Conservation (phyloP, 352 stramenopile genomes). For the Phytophthora ramorum region DNA sequence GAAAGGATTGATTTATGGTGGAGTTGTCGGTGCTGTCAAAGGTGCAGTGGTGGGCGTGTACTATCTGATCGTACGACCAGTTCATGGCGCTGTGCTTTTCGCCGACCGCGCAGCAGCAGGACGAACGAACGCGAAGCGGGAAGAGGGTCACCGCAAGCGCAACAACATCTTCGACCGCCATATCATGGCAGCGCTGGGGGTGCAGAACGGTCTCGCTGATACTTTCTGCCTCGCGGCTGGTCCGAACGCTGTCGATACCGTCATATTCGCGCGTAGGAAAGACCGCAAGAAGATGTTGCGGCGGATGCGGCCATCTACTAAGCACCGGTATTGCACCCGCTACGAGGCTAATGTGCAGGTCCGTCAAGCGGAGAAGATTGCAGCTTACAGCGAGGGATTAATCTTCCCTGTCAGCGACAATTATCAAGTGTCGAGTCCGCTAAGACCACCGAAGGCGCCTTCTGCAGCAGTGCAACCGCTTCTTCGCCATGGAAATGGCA, state of each 20-base stretch:
- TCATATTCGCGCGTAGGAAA: slow-evolving; percentile 36
- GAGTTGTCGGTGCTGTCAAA: slow-evolving; percentile 35
- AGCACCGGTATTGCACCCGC: slow-evolving; percentile 20
- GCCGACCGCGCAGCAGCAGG: slow-evolving; percentile 55
- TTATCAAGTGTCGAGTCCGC: slow-evolving; percentile 1
- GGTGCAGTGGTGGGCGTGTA: slow-evolving; percentile 35
- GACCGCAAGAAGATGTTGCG: slow-evolving; percentile 33
- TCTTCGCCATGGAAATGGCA: slow-evolving; percentile 31
- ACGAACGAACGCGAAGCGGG: slow-evolving; percentile 45
- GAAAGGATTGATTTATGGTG: slow-evolving; percentile 35
- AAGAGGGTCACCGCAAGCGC: slow-evolving; percentile 41
- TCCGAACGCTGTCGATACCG: slow-evolving; percentile 33
- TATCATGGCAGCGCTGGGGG: slow-evolving; percentile 34
- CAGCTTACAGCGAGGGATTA: slow-evolving; percentile 12
- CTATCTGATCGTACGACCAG: slow-evolving; percentile 39
- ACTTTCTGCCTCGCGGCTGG: slow-evolving; percentile 26
- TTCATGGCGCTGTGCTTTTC: slow-evolving; percentile 47
- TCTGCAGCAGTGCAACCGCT: slow-evolving; percentile 10
- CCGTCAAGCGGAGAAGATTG: slow-evolving; percentile 14
- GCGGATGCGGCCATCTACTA: slow-evolving; percentile 24
- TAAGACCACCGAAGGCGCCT: slow-evolving; percentile 1
- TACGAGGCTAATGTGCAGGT: slow-evolving; percentile 24
- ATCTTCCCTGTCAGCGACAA: background rate
- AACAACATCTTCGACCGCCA: slow-evolving; percentile 38
- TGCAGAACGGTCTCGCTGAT: slow-evolving; percentile 32